Evolutionary conservation across 306 rosid genomes (phyloP).

Genomic region (Acacia confusa): DNA sequence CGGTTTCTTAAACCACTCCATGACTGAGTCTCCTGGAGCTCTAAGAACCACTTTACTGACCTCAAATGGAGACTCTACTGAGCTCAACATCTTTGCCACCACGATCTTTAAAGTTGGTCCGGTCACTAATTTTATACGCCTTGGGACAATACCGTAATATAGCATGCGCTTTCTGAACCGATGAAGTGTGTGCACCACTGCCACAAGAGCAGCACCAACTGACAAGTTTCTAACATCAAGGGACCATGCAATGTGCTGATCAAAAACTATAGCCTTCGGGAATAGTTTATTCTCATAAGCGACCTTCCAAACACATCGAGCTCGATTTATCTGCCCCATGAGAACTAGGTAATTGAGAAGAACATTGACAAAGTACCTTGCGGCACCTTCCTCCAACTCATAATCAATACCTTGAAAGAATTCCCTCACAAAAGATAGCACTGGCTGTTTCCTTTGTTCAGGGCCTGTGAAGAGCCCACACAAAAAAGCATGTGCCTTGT

Average conservation of each 20-base stretch:
- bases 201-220: conserved; percentile 87
- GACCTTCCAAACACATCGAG: conserved; percentile 93
- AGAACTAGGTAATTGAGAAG: conserved; percentile 94
- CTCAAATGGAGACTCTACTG: conserved; percentile 95
- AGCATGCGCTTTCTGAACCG: conserved; percentile 96
- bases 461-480: conserved; percentile 92
- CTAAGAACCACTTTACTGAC: conserved; percentile 94
- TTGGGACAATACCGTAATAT: conserved; percentile 79
- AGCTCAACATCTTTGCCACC: conserved; percentile 78
- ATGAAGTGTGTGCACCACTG: conserved; percentile 90
- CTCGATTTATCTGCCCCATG: conserved; percentile 94
- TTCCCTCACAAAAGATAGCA: conserved; percentile 79
- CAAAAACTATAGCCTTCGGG: conserved; percentile 92
- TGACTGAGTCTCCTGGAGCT: conserved; percentile 89
- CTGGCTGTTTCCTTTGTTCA: conserved; percentile 82
- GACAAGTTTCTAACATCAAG: conserved; percentile 94
- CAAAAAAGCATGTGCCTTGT: conserved; percentile 82
- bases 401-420: conserved; percentile 88
- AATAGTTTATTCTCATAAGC: conserved; percentile 95
- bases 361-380: conserved; percentile 87
- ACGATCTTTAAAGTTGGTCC: conserved; percentile 93
- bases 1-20: conserved; percentile 98
- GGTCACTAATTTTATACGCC: conserved; percentile 88
- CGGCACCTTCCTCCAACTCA: conserved; percentile 92
- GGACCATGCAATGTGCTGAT: conserved; percentile 98